These are phyloP conservation scores for Iris pallida DNA, from an alignment of 116 monocot genomes.

Conservation along the genomic window DNA sequence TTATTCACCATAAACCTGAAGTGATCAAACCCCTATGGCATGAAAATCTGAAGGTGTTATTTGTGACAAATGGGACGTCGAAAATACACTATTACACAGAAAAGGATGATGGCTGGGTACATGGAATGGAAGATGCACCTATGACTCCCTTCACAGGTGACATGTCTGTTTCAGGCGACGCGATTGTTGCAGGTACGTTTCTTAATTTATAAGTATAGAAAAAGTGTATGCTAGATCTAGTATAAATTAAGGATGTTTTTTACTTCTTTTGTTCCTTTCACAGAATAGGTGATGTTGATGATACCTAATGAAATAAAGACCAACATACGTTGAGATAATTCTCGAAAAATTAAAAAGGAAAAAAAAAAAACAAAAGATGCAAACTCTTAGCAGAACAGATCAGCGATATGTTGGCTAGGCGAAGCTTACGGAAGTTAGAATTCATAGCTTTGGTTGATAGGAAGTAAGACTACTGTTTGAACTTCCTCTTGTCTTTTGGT, in stretches of 20 bases:
- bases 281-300: no score
- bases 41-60: constrained; percentile 66
- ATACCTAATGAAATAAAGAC: no score
- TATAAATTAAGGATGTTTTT: not conserved
- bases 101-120: constrained; percentile 55
- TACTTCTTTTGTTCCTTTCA: no score
- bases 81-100: constrained; percentile 83
- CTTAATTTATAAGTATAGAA: not conserved
- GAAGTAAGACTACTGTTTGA: no score
- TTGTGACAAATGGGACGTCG: constrained; percentile 84
- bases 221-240: not conserved
- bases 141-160: constrained; percentile 82
- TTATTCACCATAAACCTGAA: constrained; percentile 49
- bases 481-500: no score
- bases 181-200: constrained; percentile 77
- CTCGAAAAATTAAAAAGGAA: no score
- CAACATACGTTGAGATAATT: no score
- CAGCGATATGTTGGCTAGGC: no score
- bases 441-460: no score
- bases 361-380: no score
- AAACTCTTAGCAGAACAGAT: no score
- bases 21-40: constrained; percentile 68
- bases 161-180: constrained; percentile 82
- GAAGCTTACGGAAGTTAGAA: no score
- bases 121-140: constrained; percentile 84